A percentile compares a stretch with the other conserved stretches of the same genome.
These are phyloP conservation scores for Cinchona pubescens DNA, from an alignment of 257 asterid species.

Conservation along the genomic window DNA sequence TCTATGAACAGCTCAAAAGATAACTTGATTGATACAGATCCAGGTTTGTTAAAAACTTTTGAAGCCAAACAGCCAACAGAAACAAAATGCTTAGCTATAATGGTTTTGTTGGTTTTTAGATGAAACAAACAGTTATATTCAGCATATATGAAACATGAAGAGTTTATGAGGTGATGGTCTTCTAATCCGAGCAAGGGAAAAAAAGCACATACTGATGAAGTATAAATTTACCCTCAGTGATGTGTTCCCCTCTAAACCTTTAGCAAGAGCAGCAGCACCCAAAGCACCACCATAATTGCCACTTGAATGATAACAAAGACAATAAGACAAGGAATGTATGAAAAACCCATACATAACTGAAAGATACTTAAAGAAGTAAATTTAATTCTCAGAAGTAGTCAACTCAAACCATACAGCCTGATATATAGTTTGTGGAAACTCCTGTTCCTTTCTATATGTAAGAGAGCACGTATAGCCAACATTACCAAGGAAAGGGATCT, in stretches of 20 bases:
- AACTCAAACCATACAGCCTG: neutral
- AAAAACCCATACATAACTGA: slow-evolving; percentile 13
- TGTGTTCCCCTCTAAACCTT: slow-evolving; percentile 89
- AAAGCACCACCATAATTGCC: slow-evolving; percentile 97
- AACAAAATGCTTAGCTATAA: neutral
- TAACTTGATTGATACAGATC: no score
- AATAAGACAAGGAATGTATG: slow-evolving; percentile 15
- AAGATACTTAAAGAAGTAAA: slow-evolving; percentile 17
- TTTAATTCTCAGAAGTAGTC: neutral
- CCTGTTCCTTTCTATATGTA: slow-evolving; percentile 4
- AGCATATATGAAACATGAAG: no score
- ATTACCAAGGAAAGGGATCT: neutral
- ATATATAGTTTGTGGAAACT: neutral
- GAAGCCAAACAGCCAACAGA: neutral
- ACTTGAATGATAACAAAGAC: slow-evolving; percentile 35
- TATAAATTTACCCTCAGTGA: slow-evolving; percentile 65
- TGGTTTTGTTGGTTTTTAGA: neutral
- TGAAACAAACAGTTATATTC: neutral
- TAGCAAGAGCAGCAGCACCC: slow-evolving; percentile 90
- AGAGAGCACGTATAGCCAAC: slow-evolving; percentile 5
- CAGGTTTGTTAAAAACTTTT: neutral
- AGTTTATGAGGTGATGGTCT: no score
- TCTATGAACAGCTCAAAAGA: neutral
- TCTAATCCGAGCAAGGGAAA: slow-evolving; percentile 4
- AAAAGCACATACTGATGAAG: neutral